These are phyloP conservation scores for Coprinopsis marcescibilis DNA, from an alignment of 768 basidiomycete species.

Conservation along the genomic window DNA sequence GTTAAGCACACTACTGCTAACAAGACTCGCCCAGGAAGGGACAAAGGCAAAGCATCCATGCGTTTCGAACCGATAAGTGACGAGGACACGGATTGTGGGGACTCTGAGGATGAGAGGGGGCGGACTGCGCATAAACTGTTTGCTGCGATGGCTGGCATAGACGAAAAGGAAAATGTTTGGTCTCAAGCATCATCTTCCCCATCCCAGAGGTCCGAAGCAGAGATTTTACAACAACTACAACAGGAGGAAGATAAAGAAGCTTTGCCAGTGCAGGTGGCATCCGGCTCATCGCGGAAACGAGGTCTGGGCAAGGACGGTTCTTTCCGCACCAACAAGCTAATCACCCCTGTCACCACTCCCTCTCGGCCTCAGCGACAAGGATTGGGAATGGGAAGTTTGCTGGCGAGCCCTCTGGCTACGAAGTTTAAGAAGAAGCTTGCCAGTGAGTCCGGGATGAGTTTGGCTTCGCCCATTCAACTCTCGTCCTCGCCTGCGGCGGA, in stretches of 20 bases:
- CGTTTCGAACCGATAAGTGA: constrained; percentile 17
- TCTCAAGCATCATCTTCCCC: constrained; percentile 21
- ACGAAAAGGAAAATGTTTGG: constrained; percentile 29
- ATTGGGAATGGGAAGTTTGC: background rate
- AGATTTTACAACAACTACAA: too few relatives aligned
- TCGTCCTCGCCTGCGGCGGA: constrained; percentile 15
- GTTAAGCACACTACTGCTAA: background rate
- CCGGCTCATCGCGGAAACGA: background rate
- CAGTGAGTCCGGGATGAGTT: constrained; percentile 1
- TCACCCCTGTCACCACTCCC: constrained; percentile 5
- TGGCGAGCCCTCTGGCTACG: constrained; percentile 1
- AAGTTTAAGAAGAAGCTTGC: background rate
- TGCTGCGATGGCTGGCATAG: constrained; percentile 33
- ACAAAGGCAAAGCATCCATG: constrained; percentile 18
- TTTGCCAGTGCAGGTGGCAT: background rate
- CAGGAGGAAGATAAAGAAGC: background rate
- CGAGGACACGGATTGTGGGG: constrained; percentile 27
- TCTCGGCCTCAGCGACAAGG: background rate
- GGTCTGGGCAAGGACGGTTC: constrained; percentile 7
- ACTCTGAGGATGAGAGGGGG: constrained; percentile 47
- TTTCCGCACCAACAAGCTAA: constrained; percentile 1
- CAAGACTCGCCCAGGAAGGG: constrained; percentile 7
- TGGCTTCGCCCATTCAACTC: constrained; percentile 19
- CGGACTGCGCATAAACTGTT: constrained; percentile 55
- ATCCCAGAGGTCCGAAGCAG: too few relatives aligned